phyloP scores from a whole-genome alignment of 257 asterid genomes.

The Capsicum baccatum region DNA sequence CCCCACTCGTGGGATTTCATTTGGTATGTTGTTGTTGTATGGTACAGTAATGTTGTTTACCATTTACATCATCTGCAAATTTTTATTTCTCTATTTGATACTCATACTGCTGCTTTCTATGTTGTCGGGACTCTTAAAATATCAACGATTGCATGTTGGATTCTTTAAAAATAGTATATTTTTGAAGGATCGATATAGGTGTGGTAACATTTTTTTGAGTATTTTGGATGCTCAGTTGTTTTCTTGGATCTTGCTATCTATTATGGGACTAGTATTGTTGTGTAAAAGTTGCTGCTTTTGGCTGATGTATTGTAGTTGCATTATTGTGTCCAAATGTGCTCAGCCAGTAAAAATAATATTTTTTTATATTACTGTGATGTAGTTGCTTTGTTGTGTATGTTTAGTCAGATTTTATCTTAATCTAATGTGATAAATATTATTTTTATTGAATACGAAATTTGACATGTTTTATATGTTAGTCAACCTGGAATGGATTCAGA shows the following conservation, averaged over 20 bases:
- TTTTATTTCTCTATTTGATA: not conserved
- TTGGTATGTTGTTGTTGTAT: not conserved
- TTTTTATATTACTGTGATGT: not conserved
- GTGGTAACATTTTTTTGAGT: not conserved
- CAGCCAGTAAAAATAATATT: not conserved
- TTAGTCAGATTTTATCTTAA: not conserved
- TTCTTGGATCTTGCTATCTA: conserved; percentile 10
- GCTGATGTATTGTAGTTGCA: conserved; percentile 6
- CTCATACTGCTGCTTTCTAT: not conserved
- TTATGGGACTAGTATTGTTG: not conserved
- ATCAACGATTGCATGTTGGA: not conserved
- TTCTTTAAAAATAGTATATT: not conserved
- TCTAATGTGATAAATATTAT: not conserved
- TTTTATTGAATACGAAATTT: not conserved
- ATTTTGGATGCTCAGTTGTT: not conserved
- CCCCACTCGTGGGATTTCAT: no score
- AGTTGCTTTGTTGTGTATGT: not conserved
- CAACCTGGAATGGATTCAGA: conserved; percentile 9
- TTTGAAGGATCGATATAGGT: not conserved
- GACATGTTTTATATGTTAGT: not conserved
- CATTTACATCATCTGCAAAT: conserved; percentile 1
- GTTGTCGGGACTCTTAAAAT: not conserved
- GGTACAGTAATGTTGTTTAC: not conserved
- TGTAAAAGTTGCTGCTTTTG: not conserved
- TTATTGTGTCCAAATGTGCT: not conserved